Conservation (phyloP, 805 yeast species). For the Candida mattraensis region DNA sequence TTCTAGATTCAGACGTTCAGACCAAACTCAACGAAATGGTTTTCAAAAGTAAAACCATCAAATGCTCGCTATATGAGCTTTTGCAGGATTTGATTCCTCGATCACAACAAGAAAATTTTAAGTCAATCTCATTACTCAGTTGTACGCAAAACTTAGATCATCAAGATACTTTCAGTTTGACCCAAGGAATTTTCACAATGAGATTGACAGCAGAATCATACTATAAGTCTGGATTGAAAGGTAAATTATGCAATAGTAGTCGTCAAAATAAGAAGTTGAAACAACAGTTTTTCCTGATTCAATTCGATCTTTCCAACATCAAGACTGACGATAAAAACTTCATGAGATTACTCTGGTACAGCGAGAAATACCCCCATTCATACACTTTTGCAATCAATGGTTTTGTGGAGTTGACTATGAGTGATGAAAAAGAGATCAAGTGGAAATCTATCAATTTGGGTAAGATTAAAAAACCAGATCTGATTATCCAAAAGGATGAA, state of each 20-base stretch:
- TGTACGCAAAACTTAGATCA: slow-evolving; percentile 27
- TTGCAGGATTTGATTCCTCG: slow-evolving; percentile 8
- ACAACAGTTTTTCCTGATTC: slow-evolving; percentile 24
- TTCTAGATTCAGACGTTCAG: neutral
- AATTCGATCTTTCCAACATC: slow-evolving; percentile 19
- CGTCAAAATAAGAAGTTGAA: slow-evolving; percentile 23
- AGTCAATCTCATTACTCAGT: slow-evolving; percentile 16
- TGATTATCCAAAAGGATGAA: slow-evolving; percentile 20
- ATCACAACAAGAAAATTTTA: neutral
- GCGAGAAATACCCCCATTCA: slow-evolving; percentile 21
- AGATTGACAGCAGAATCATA: slow-evolving; percentile 34
- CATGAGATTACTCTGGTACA: slow-evolving; percentile 32
- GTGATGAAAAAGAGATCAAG: too few relatives aligned
- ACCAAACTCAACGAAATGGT: slow-evolving; percentile 3
- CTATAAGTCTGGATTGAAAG: slow-evolving; percentile 34
- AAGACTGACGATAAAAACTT: slow-evolving; percentile 20
- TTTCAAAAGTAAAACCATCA: slow-evolving; percentile 3
- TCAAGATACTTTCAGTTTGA: slow-evolving; percentile 33
- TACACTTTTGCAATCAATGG: slow-evolving; percentile 12
- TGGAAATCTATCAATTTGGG: slow-evolving; percentile 11
- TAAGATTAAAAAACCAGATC: slow-evolving; percentile 17
- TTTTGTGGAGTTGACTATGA: neutral
- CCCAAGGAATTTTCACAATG: slow-evolving; percentile 28
- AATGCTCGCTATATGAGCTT: slow-evolving; percentile 10
- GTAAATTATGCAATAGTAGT: too few relatives aligned